Conservation (phyloP, 768 basidiomycete species). For the Boletus subcaerulescens region DNA sequence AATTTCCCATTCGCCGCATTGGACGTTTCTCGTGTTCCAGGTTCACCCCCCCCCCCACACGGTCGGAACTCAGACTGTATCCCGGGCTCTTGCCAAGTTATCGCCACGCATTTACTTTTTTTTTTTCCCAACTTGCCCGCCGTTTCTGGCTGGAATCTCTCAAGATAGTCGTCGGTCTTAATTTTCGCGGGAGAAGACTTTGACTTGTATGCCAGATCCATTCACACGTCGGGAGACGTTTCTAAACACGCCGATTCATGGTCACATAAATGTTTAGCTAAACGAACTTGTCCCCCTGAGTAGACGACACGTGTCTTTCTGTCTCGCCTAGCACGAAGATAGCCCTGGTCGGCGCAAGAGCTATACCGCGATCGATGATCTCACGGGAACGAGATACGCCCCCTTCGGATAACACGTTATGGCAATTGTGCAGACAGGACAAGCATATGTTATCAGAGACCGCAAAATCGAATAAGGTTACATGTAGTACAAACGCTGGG, state of each 20-base stretch:
- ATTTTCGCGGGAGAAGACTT: slow-evolving; percentile 30
- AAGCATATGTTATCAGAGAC: slow-evolving; percentile 3
- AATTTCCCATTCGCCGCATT: too few species aligned
- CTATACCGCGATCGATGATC: slow-evolving; percentile 10
- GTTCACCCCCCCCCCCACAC: too few species aligned
- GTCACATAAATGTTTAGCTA: slow-evolving; percentile 8
- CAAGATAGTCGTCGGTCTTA: slow-evolving; percentile 1
- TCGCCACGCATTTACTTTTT: too few species aligned
- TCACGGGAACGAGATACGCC: neutral
- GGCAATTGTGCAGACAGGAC: neutral
- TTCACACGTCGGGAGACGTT: slow-evolving; percentile 20
- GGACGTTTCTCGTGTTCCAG: too few species aligned
- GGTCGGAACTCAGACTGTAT: too few species aligned
- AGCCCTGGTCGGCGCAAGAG: neutral
- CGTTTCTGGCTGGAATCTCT: neutral
- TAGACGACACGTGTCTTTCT: slow-evolving; percentile 5
- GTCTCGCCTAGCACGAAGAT: slow-evolving; percentile 8
- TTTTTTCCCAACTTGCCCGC: neutral
- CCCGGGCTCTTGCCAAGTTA: too few species aligned
- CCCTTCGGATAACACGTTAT: neutral
- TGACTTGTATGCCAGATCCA: slow-evolving; percentile 4
- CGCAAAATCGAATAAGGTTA: slow-evolving; percentile 21
- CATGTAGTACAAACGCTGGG: slow-evolving; percentile 15
- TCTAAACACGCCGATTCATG: slow-evolving; percentile 4
- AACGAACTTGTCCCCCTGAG: neutral